Conservation (phyloP, 2,329 filamentous ascomycete species). For the Pseudogymnoascus sp. region DNA sequence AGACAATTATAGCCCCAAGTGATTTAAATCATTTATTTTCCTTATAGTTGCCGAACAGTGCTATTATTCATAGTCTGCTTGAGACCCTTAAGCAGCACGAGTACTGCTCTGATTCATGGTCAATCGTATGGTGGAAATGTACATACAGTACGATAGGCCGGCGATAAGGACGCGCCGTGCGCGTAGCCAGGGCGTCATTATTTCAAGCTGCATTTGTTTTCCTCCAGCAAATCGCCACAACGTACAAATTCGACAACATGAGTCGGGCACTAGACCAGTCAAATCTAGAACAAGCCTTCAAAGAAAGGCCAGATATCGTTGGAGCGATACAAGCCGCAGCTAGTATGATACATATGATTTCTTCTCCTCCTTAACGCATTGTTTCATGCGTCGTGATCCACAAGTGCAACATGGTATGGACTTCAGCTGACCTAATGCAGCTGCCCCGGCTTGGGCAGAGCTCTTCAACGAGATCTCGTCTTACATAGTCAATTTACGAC, state of each 20-base stretch:
- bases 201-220: background rate
- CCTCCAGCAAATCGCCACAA: conserved; percentile 1
- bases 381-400: background rate
- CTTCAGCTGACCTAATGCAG: conserved; percentile 9
- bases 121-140: background rate
- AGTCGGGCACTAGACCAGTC: conserved; percentile 21
- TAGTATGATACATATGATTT: conserved; percentile 18
- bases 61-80: background rate
- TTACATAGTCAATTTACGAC: conserved; percentile 18
- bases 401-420: background rate
- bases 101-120: background rate
- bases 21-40: background rate
- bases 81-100: background rate
- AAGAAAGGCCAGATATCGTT: conserved; percentile 25
- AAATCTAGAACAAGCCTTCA: conserved; percentile 25
- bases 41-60: background rate
- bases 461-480: conserved; percentile 29
- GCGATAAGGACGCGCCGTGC: conserved; percentile 8
- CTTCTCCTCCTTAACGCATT: conserved; percentile 19
- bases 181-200: background rate
- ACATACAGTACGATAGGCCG: background rate
- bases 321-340: conserved; percentile 25
- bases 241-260: conserved; percentile 17
- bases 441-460: conserved; percentile 18
- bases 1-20: background rate